Evolutionary conservation across 345 rosid genomes (phyloP), one percentile per base, ranked within the genome.

Genomic region (Schrenkiella parvula): DNA sequence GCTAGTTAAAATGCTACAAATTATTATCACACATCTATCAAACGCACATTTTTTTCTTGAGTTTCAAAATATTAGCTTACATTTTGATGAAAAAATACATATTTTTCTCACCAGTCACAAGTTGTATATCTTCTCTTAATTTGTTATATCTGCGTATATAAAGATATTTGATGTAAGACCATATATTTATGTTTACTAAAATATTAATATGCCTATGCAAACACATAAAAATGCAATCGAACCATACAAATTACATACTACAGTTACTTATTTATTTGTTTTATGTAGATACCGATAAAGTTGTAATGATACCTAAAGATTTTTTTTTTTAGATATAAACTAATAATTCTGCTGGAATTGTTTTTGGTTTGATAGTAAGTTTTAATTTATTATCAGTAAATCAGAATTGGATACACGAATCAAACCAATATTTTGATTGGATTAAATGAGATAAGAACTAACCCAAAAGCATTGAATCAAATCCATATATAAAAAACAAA

Each of bases 361-460:
- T 47, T 47, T 19, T 9, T 47, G 26, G 52, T 47, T 44, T 47
- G 26, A 3, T 18, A 8, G 8, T 44, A 8, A 4, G 26, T 47
- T 47, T 19, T 47, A 47, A 9, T 47, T 47, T 9, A 47, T 47
- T 46, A 47, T 19, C 52, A 9, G 13, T 47, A 19, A 19, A 19
- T 4, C 2, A 47, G 23, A 46, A 46, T 46, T 46, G 51, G 23
- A 47, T 47, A 47, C 26, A 21, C 52, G 52, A 19, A 47, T 19
- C 52, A 47, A 23, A 11, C 29, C 29, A 22, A 2, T 13, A 22
- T 22, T 23, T 23, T 66, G 78, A 74, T 74, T 67, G 78, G 73
- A 42, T 31, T 38, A 51, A 51, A 41, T 8, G 47, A 67, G 73
- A 74, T 67, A 74, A 67, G 68, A 67, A 66, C 73, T 51, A 66